phyloP scores from a whole-genome alignment of 257 asterid species.

The Solanum virginianum region DNA sequence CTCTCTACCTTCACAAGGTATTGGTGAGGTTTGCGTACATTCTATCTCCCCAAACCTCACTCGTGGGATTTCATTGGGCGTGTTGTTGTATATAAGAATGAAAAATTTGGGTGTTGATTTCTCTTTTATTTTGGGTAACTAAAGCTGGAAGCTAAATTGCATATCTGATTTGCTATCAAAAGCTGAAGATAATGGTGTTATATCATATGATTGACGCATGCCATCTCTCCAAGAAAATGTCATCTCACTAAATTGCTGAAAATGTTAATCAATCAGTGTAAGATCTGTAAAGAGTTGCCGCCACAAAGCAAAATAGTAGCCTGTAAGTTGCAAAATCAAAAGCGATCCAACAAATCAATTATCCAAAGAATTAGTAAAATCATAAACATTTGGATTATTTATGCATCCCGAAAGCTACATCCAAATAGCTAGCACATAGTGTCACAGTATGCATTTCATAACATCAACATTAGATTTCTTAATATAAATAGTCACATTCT shows the following conservation, averaged over 20 bases:
- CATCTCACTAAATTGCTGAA: not conserved
- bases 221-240: slow-evolving; percentile 3
- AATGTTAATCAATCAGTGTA: not conserved
- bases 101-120: not conserved
- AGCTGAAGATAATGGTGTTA: not conserved
- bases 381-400: not conserved
- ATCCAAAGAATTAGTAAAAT: not conserved
- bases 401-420: not conserved
- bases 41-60: too few species aligned
- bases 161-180: not conserved
- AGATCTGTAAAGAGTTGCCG: not conserved
- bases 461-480: not conserved
- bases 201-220: not conserved
- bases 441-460: not conserved
- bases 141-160: not conserved
- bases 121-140: not conserved
- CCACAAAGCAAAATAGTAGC: not conserved
- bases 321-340: not conserved
- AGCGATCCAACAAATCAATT: not conserved
- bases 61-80: too few species aligned
- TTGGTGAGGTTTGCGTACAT: too few species aligned
- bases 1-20: too few species aligned
- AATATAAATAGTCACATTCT: not conserved
- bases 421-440: not conserved
- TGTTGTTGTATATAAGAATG: not conserved